Evolutionary conservation across 805 yeast genomes (phyloP), one percentile per base, ranked within the genome.

Genomic region (Sporopachydermia lactativora): DNA sequence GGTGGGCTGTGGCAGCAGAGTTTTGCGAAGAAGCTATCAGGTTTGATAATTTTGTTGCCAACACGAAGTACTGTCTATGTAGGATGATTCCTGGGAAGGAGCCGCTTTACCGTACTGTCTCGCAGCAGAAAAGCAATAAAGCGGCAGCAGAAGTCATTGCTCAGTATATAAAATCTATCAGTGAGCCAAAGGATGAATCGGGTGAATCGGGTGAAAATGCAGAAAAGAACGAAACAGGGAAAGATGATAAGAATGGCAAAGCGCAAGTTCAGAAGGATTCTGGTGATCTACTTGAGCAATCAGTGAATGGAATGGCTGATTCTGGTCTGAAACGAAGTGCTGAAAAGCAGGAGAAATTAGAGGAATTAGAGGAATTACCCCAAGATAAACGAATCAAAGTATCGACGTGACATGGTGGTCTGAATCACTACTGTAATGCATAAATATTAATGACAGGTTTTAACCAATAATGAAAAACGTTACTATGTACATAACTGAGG

Each of bases 81-180:
- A 76, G 85, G 52, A 76, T 84, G 61, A 65, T 84, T 8, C 95
- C 95, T 1, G 89, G 94, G 1, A 80, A 75, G 53, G 68, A 74
- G 3, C 62, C 67, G 8, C 62, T 73, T 38, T 81, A 82, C 53
- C 75, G 71, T 48, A 48, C 58, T 38, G 59, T 85, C 40, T 66
- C 76, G 43, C 64, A 68, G 49, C 60, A 75, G 35, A 84, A 76
- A 53, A 64, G 73, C 1, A 56, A 66, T 38, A 73, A 70, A 11
- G 77, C 75, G 36, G 57, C 77, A n/a, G n/a, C n/a, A n/a, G n/a
- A n/a, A n/a, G n/a, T n/a, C n/a, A n/a, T n/a, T n/a, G n/a, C n/a
- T n/a, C n/a, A n/a, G n/a, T n/a, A n/a, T n/a, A n/a, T n/a, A n/a
- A n/a, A n/a, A n/a, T n/a, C n/a, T n/a, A n/a, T n/a, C n/a, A n/a